phyloP scores from a whole-genome alignment of 306 rosid species.

The Begonia peltatifolia region DNA sequence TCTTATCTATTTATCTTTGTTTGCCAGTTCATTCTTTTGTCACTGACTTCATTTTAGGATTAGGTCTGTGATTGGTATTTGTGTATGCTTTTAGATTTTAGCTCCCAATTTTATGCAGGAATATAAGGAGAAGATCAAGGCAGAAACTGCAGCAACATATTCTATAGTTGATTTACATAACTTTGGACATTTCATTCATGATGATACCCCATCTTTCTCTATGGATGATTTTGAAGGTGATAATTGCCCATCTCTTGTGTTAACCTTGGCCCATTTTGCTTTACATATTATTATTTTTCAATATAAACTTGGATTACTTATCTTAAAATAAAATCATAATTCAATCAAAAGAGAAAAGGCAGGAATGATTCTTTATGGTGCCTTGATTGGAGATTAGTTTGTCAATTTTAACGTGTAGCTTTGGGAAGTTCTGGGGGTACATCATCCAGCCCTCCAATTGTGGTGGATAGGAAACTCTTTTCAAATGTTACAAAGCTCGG shows the following conservation, averaged over 20 bases:
- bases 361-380: no score
- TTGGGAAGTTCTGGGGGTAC: conserved; percentile 48
- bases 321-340: no score
- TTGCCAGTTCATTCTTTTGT: no score
- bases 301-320: no score
- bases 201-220: conserved; percentile 55
- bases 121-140: conserved; percentile 59
- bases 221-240: conserved; percentile 93
- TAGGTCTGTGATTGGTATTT: not conserved
- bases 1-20: no score
- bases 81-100: not conserved
- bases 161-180: conserved; percentile 24
- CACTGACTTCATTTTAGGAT: not conserved
- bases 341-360: no score
- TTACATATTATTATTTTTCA: no score
- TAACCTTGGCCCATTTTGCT: not conserved
- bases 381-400: no score
- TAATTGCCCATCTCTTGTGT: not conserved
- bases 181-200: conserved; percentile 19
- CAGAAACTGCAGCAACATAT: conserved; percentile 52
- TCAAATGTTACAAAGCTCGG: conserved; percentile 83
- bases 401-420: conserved; percentile 27
- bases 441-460: conserved; percentile 62
- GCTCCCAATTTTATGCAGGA: conserved; percentile 28
- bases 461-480: conserved; percentile 61